Evolutionary conservation across 2,329 filamentous ascomycete genomes (phyloP), one percentile per base, ranked within the genome.

Genomic region (Neocatenulostroma microsporum): DNA sequence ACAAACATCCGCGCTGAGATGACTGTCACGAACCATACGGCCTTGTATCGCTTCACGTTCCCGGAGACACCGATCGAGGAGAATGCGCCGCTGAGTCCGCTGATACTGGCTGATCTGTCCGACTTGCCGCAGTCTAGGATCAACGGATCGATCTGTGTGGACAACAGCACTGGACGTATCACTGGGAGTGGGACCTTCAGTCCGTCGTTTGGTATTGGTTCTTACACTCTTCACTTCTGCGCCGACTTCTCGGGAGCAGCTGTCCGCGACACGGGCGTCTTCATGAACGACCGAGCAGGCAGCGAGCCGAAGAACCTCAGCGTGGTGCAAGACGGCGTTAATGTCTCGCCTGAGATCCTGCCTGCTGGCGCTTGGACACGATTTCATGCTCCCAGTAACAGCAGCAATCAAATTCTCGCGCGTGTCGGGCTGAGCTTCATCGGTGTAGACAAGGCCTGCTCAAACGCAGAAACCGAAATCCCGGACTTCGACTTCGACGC

Each of bases 391-490:
- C 51, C 49, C 4, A 40, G 41, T 10, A 31, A 41, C 1, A 19
- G 74, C 1, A 68, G 68, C 27, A 62, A 64, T 2, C 69, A 71
- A 2, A 70, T 86, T n/a, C 56, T 73, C 6, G 80, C 72, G 9
- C 71, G 82, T 21, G 77, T 83, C 5, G 81, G 80, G 0, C 62
- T 83, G 6, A 85, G 80, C 45, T 82, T 84, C 56, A 76, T 85
- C 48, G 81, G 75, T 52, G 61, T 64, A 2, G 66, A 72, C 1
- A 73, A 79, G 55, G 82, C 82, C 1, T 88, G 83, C 50, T 54
- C 66, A 5, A 82, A 80, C 51, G 82, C 76, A 0, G 78, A 84
- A 55, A 61, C 52, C 0, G 82, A 87, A 48, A 79, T 85, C n/a
- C 77, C 82, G 0, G 59, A 72, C 12, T 82, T 75, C 35, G 72